These are phyloP conservation scores for Xylariaceae sp. DNA, from an alignment of 2,329 filamentous ascomycete species.

Conservation along the genomic window DNA sequence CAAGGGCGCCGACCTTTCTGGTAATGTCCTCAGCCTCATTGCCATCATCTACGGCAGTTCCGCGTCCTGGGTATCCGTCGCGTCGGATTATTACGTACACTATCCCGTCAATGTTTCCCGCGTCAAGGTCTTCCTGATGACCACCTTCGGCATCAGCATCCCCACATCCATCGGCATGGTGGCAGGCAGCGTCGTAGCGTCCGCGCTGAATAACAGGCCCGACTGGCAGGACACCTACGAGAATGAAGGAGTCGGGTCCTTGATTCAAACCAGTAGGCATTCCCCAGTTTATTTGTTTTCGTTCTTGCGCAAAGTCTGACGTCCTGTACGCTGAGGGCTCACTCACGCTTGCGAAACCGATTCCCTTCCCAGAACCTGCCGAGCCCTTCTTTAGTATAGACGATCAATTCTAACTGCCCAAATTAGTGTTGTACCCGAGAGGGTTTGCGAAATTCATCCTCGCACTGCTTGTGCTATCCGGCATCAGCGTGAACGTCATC, in stretches of 20 bases:
- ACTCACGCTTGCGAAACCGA: too few relatives aligned
- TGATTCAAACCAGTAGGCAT: constrained; percentile 37
- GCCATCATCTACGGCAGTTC: constrained; percentile 46
- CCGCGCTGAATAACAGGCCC: constrained; percentile 38
- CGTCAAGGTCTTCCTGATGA: constrained; percentile 46
- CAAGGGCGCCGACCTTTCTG: constrained; percentile 38
- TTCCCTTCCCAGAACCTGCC: too few relatives aligned
- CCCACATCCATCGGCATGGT: constrained; percentile 49
- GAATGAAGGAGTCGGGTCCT: constrained; percentile 41
- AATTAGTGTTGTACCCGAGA: constrained; percentile 38
- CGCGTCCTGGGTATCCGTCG: constrained; percentile 47
- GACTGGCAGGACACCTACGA: constrained; percentile 39
- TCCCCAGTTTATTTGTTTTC: not conserved
- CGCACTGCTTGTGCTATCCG: constrained; percentile 39
- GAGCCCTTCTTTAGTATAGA: not conserved
- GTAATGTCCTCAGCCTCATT: constrained; percentile 40
- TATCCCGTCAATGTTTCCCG: constrained; percentile 44
- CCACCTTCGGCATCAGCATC: constrained; percentile 43
- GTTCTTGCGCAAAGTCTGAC: not conserved
- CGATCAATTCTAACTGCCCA: not conserved
- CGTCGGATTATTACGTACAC: constrained; percentile 45
- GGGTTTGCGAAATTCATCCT: constrained; percentile 42
- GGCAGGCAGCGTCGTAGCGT: constrained; percentile 41
- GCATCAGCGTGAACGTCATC: constrained; percentile 46
- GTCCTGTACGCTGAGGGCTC: too few relatives aligned